Base-by-base conservation (phyloP, 2,329 filamentous ascomycete genomes). In the Penicillium digitatum region DNA sequence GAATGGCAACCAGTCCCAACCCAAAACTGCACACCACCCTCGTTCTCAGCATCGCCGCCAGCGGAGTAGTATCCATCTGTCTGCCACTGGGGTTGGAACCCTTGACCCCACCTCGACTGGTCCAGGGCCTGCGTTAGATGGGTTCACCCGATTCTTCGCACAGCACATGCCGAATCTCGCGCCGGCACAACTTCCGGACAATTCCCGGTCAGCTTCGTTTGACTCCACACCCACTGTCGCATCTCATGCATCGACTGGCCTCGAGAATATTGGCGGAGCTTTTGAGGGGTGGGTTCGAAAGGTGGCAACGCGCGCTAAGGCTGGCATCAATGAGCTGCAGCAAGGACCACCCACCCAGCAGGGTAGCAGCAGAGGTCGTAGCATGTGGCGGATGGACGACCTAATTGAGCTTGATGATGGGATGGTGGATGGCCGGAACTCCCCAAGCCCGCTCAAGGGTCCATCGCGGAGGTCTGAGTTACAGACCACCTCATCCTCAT, bases 201-300 rank as follows among this genome's bases (percentile, higher is more conserved):
- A 66, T 34, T 61, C 69, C 31, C 69, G 68, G 8, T 66, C 69
- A 18, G 54, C 66, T 16, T 72, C 70, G 5, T 70, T 71, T 35
- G 75, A 73, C 49, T 70, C 73, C 5, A 62, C 64, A 16, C 70
- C 70, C 14, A 69, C 66, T 14, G 57, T 59, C 4, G 62, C 65
- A 20, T 72, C 73, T 12, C 67, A 65, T 34, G 65, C 69, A 32
- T 68, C 75, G 7, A 74, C 76, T 1, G 75, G 79, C 8, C 77
- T 97, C 3, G 91, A 96, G 66, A 89, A 92, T 60, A 87, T 95
- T 10, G 91, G 92, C 1, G 88, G 90, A 6, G 87, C 88, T 2
- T 86, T 97, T 29, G 94, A 97, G 74, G 88, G 87, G 1, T 99
- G 94, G 91, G 79, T 97, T 56, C 82, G 92, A 57, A 90, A 90